Base-by-base conservation (phyloP, 495 filamentous ascomycete genomes). In the Aspergillus nidulans region DNA sequence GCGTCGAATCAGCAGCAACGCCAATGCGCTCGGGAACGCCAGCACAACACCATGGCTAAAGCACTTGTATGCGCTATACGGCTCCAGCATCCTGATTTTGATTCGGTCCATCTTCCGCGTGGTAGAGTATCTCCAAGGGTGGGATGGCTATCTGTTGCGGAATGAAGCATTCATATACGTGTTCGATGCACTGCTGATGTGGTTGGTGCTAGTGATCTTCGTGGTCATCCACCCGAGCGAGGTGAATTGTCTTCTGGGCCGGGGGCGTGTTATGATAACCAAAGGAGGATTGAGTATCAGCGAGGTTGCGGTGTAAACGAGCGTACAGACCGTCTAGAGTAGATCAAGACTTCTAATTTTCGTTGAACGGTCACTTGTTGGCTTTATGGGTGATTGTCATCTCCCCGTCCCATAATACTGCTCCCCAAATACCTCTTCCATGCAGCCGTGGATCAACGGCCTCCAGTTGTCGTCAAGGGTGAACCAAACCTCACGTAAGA, bases 131-230 rank as follows among this genome's bases (percentile, higher is more conserved):
- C 26, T 76, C 0, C 70, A 81, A 69, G 85, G 85, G 0, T 61
- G 74, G 18, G 67, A 72, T 12, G 82, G 84, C 3, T 74, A 64
- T 40, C 39, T 81, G 23, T 57, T 86, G 55, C 60, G 52, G n/a
- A 75, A 80, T 40, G 85, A 88, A 67, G 75, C 73, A 58, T 80
- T 78, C 54, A 63, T 87, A 50, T 88, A 85, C 66, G 60, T 85
- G 10, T 87, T 87, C 55, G 86, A 88, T 63, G 69, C 73, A 23
- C 44, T 75, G 32, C 61, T 83, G 47, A 87, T 88, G 84, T 62
- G 52, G 52, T 12, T 62, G 2, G 77, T 80, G 21, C 76, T 82
- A 69, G 63, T 77, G 0, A 57, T 81, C 15, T 83, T 85, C 59
- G 72, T 72, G 43, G 52, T 68, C 2, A 43, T 63, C 39, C 63